Conservation (phyloP, 2,329 filamentous ascomycete genomes). For the Drechslerella coelobrocha region DNA sequence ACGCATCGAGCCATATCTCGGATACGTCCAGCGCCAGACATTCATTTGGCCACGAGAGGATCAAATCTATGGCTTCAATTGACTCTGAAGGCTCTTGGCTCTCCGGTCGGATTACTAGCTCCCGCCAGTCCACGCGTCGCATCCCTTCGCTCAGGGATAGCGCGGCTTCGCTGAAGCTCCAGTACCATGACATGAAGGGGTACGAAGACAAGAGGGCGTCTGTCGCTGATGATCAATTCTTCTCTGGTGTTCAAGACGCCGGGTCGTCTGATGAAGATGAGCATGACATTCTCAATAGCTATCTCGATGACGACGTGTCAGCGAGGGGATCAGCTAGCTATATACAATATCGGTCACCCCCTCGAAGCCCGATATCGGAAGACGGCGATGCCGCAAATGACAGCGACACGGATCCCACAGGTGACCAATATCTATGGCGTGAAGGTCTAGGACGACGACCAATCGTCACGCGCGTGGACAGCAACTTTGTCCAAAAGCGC, state of each 20-base stretch:
- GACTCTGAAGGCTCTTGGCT: constrained; percentile 97
- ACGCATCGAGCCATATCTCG: constrained; percentile 36
- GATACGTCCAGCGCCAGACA: constrained; percentile 38
- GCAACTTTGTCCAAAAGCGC: constrained; percentile 40
- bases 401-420: constrained; percentile 31
- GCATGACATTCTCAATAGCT: constrained; percentile 43
- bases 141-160: constrained; percentile 60
- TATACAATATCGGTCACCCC: constrained; percentile 28
- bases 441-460: constrained; percentile 41
- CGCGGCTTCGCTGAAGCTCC: constrained; percentile 59
- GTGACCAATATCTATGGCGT: constrained; percentile 39
- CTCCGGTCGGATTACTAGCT: constrained; percentile 69
- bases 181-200: constrained; percentile 60
- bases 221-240: constrained; percentile 75
- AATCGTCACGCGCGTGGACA: constrained; percentile 40
- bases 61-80: constrained; percentile 79
- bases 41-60: constrained; percentile 33
- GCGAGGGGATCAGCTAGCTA: constrained; percentile 17
- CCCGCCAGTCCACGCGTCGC: constrained; percentile 62
- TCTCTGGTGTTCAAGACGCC: constrained; percentile 63
- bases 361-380: constrained; percentile 32
- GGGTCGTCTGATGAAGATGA: constrained; percentile 53
- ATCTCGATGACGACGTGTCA: constrained; percentile 40
- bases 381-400: constrained; percentile 10
- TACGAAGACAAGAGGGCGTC: constrained; percentile 71